phyloP scores from a whole-genome alignment of 2,329 filamentous ascomycete genomes.

The Penicillium freii region DNA sequence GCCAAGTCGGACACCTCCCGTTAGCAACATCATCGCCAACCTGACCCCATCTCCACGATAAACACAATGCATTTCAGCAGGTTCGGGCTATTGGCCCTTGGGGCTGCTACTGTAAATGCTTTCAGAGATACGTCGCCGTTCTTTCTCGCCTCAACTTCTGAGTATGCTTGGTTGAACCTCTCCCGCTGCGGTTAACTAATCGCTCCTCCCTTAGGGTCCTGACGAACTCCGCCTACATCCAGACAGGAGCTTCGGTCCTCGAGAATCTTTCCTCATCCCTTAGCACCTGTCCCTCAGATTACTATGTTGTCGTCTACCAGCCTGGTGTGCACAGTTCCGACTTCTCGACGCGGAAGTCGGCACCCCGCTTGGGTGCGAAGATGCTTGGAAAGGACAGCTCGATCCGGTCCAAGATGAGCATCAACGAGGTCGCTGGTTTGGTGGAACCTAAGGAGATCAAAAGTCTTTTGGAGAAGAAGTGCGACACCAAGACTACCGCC shows the following conservation, averaged over 20 bases:
- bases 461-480: constrained; percentile 46
- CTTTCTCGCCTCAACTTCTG: constrained; percentile 77
- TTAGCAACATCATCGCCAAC: constrained; percentile 31
- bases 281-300: constrained; percentile 66
- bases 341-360: constrained; percentile 54
- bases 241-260: constrained; percentile 45
- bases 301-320: constrained; percentile 76
- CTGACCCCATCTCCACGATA: constrained; percentile 20
- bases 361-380: constrained; percentile 55
- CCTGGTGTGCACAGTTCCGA: constrained; percentile 70
- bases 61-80: constrained; percentile 44
- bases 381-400: constrained; percentile 50
- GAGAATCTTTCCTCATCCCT: constrained; percentile 51
- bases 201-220: constrained; percentile 35
- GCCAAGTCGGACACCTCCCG: constrained; percentile 27
- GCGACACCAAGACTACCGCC: constrained; percentile 45
- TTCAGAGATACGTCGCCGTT: constrained; percentile 88
- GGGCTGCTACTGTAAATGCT: constrained; percentile 62
- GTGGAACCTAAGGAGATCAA: constrained; percentile 47
- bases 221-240: constrained; percentile 42
- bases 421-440: constrained; percentile 54
- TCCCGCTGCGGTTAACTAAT: constrained; percentile 27
- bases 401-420: constrained; percentile 52
- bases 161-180: constrained; percentile 55
- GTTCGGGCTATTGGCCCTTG: constrained; percentile 49